These are phyloP conservation scores for Eremochloa ophiuroides DNA, from an alignment of 176 grass and related monocot species.

Conservation along the genomic window DNA sequence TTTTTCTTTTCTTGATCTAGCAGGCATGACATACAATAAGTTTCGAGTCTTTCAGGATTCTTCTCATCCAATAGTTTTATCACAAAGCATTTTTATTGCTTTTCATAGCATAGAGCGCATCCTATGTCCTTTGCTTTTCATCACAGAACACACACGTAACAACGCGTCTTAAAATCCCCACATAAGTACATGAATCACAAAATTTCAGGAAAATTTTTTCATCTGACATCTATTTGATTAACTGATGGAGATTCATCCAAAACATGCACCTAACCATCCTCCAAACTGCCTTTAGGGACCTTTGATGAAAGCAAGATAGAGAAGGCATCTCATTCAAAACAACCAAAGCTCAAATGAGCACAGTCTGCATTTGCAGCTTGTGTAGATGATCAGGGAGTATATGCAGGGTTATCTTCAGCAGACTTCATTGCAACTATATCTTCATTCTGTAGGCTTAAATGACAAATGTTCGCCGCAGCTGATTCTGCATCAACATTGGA, in stretches of 20 bases:
- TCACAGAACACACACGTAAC: no score
- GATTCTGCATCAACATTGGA: no score
- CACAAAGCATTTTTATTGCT: no score
- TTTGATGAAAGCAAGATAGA: conserved; percentile 79
- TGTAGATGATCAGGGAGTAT: conserved; percentile 91
- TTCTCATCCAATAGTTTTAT: no score
- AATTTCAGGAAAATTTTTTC: not conserved
- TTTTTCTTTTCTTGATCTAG: no score
- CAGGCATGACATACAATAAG: no score
- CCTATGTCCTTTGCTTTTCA: no score
- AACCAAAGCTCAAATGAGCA: no score
- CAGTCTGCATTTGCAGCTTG: conserved; percentile 70
- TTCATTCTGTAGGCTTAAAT: conserved; percentile 69
- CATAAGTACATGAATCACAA: not conserved
- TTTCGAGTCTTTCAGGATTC: no score
- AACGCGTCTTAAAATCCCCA: no score
- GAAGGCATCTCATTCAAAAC: conserved; percentile 91
- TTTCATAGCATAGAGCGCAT: no score
- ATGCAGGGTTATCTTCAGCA: conserved; percentile 62
- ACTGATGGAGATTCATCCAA: conserved; percentile 48
- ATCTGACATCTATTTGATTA: conserved; percentile 64
- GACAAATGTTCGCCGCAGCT: no score
- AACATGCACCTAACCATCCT: conserved; percentile 45
- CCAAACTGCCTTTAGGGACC: conserved; percentile 31
- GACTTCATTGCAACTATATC: conserved; percentile 43